A percentile compares a stretch with the other conserved stretches of the same genome.
phyloP scores from a whole-genome alignment of 805 yeast species.

The Hanseniaspora singularis region DNA sequence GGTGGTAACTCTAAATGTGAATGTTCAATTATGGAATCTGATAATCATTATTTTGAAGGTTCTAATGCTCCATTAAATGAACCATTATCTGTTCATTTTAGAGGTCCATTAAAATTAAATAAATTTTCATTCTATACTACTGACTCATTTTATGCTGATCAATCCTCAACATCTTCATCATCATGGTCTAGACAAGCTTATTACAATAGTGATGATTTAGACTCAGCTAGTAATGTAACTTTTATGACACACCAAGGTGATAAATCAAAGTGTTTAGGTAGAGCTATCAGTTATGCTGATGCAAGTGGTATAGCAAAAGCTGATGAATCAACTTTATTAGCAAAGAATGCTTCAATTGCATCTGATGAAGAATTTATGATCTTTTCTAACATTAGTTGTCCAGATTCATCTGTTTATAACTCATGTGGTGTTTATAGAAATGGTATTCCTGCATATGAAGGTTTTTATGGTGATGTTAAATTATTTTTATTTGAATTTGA shows the following conservation, averaged over 20 bases:
- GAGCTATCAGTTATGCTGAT: conserved; percentile 52
- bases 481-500: conserved; percentile 61
- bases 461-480: conserved; percentile 53
- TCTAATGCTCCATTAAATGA: conserved; percentile 53
- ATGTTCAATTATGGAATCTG: conserved; percentile 24
- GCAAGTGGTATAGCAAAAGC: conserved; percentile 44
- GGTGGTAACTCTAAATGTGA: conserved; percentile 22
- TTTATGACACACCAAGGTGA: conserved; percentile 55
- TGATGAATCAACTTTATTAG: conserved; percentile 36
- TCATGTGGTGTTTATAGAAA: conserved; percentile 69
- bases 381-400: conserved; percentile 49
- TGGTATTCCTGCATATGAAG: conserved; percentile 67
- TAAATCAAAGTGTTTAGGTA: conserved; percentile 52
- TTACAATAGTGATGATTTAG: conserved; percentile 38
- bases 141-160: conserved; percentile 24
- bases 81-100: conserved; percentile 61
- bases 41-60: conserved; percentile 33
- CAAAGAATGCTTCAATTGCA: conserved; percentile 35
- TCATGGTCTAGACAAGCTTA: conserved; percentile 51
- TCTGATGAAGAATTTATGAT: conserved; percentile 53
- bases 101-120: conserved; percentile 56
- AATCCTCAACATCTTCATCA: conserved; percentile 22
- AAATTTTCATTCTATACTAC: conserved; percentile 53
- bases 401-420: conserved; percentile 38
- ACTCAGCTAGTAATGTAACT: conserved; percentile 50